phyloP scores from a whole-genome alignment of 176 grass and related monocot species.

The Metroxylon sagu region DNA sequence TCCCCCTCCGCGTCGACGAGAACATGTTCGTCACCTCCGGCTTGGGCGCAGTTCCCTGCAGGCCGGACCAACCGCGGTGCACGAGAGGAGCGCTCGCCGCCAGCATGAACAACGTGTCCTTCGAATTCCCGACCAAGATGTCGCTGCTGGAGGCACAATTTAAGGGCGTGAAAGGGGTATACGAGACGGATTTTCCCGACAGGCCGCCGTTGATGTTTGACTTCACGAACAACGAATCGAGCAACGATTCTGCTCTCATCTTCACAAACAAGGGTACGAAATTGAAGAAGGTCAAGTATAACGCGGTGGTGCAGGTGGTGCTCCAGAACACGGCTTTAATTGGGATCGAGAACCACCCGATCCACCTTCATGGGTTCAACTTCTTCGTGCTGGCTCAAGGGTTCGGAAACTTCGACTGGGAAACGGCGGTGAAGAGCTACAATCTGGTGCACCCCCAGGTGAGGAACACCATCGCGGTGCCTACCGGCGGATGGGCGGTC shows the following conservation, averaged over 20 bases:
- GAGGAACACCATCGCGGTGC: slow-evolving; percentile 16
- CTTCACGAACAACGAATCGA: no score
- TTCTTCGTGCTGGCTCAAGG: slow-evolving; percentile 2
- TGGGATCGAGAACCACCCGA: not conserved
- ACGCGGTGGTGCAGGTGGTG: slow-evolving; percentile 21
- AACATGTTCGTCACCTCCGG: slow-evolving; percentile 48
- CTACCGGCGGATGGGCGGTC: slow-evolving; percentile 6
- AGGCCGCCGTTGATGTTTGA: not conserved
- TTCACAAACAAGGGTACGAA: slow-evolving; percentile 10
- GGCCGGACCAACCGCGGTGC: slow-evolving; percentile 20
- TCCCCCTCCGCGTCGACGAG: slow-evolving; percentile 44
- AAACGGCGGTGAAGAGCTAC: not conserved
- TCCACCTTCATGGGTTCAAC: slow-evolving; percentile 5
- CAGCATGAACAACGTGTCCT: no score
- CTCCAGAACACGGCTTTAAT: slow-evolving; percentile 22
- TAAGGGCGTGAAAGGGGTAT: no score
- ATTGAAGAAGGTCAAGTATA: slow-evolving; percentile 17
- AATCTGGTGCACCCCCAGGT: slow-evolving; percentile 3
- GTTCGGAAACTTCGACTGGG: not conserved
- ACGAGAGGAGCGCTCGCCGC: no score
- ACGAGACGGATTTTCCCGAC: not conserved
- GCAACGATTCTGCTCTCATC: no score
- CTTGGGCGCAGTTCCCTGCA: slow-evolving; percentile 28
- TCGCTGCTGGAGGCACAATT: no score
- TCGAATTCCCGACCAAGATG: no score